phyloP scores from a whole-genome alignment of 805 yeast species.

The Candida sonorensis region DNA sequence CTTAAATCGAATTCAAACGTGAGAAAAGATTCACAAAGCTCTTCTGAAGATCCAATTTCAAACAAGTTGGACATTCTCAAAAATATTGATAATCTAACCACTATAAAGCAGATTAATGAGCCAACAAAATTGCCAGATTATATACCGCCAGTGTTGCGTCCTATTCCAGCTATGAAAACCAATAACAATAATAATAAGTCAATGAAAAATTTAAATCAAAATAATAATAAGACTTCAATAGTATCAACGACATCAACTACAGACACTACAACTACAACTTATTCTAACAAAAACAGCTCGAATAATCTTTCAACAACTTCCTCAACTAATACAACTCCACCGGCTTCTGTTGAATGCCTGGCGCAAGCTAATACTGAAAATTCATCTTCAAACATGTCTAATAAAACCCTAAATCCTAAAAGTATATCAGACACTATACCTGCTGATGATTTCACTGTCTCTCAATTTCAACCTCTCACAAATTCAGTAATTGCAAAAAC shows the following conservation, averaged over 20 bases:
- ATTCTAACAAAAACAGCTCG: neutral
- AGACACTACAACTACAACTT: too few relatives aligned
- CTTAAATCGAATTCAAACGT: too few relatives aligned
- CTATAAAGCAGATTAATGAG: conserved; percentile 36
- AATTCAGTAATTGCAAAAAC: neutral
- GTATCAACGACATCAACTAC: conserved; percentile 9
- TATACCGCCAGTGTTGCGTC: conserved; percentile 48
- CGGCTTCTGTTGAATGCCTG: conserved; percentile 2
- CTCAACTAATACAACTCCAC: conserved; percentile 4
- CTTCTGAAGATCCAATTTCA: too few relatives aligned
- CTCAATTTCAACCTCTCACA: too few relatives aligned
- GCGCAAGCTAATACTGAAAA: neutral
- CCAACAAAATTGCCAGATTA: conserved; percentile 40
- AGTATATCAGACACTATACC: too few relatives aligned
- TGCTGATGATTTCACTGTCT: too few relatives aligned
- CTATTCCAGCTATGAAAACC: neutral
- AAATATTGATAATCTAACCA: too few relatives aligned
- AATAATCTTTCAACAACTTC: neutral
- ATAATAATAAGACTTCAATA: conserved; percentile 2
- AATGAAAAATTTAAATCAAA: too few relatives aligned
- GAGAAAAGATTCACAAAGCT: too few relatives aligned
- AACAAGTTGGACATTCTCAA: conserved; percentile 2
- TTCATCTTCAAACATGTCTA: neutral
- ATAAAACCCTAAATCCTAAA: neutral
- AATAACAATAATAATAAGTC: neutral